Base-by-base conservation (phyloP, 768 basidiomycete genomes). In the Boletus subparvulus region DNA sequence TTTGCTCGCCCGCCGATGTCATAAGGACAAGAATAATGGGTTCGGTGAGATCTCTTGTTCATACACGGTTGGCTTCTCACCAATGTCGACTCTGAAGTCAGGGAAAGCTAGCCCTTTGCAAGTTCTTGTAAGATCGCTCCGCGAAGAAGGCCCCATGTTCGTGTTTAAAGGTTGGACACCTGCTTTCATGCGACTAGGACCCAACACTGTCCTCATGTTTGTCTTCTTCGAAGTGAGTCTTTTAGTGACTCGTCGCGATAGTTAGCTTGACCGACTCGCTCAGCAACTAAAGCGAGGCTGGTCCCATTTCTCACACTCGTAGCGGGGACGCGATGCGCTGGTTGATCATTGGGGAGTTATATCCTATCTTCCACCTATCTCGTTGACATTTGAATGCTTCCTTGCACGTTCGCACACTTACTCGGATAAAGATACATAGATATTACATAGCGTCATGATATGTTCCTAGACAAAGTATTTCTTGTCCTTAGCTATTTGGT, bases 161-260 rank as follows among this genome's bases (percentile, higher is more conserved):
- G 75, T 93, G 52, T 90, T 94, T 73, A 92, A 90, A 69, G 92
- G 92, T 35, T 94, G 92, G 92, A 89, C 89, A 17, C 92, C 92
- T 3, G 88, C 92, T 9, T 94, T 92, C 73, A 83, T 88, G 62
- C 85, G 92, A 47, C 73, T 94, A 42, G 90, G 87, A 30, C 91
- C 91, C 2, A 92, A 92, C 68, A 93, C 92, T 2, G 78, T 94
- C 35, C 75, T 93, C 6, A 81, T 93, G 73, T 94, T 92, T 71
- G 86, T 93, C 47, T 91, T 92, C 73, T 87, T 87, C 60, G 91
- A 93, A 77, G 90, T 88, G 61, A 47, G 76, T 52, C n/a, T 35
- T 24, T 16, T 41, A 33, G 26, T 56, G 30, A 50, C 14, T 39
- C 59, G 57, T 45, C 10, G 3, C 1, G 9, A 33, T 28, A 17